These are phyloP conservation scores for Talaromyces sp. DNA, from an alignment of 2,329 filamentous ascomycete species.

Conservation along the genomic window DNA sequence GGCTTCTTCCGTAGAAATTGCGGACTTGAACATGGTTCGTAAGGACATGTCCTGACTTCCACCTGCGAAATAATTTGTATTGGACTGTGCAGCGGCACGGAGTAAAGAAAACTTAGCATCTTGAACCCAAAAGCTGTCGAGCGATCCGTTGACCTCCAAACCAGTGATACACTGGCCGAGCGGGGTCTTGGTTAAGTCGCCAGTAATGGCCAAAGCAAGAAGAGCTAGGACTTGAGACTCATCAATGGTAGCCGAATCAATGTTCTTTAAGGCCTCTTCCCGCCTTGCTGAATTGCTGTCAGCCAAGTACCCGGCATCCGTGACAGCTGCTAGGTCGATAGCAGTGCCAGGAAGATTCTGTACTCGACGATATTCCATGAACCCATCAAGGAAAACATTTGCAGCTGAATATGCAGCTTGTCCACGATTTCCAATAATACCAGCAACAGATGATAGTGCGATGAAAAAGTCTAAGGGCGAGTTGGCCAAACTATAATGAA, in stretches of 20 bases:
- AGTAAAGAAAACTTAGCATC: conserved; percentile 2
- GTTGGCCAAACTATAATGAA: conserved; percentile 19
- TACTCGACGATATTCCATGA: conserved; percentile 23
- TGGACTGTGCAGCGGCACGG: conserved; percentile 26
- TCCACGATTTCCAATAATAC: conserved; percentile 6
- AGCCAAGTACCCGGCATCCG: conserved; percentile 7
- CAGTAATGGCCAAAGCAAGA: conserved; percentile 47
- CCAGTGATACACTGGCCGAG: conserved; percentile 52
- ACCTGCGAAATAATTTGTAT: background rate
- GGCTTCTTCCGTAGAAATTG: conserved; percentile 1
- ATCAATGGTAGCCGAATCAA: conserved; percentile 14
- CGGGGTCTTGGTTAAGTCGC: conserved; percentile 38
- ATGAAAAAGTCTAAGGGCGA: conserved; percentile 10
- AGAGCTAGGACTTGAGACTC: conserved; percentile 53
- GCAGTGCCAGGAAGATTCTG: conserved; percentile 13
- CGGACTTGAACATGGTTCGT: background rate
- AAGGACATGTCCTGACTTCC: background rate
- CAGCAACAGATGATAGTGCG: conserved; percentile 4
- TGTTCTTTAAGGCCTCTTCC: conserved; percentile 21
- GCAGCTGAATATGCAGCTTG: conserved; percentile 8
- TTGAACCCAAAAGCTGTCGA: conserved; percentile 5
- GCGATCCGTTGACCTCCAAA: conserved; percentile 31
- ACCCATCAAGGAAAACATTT: conserved; percentile 28
- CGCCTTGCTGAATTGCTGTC: conserved; percentile 9
- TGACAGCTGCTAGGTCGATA: conserved; percentile 5